These are phyloP conservation scores for Platanthera zijinensis DNA, from an alignment of 106 monocot genomes.

Conservation along the genomic window DNA sequence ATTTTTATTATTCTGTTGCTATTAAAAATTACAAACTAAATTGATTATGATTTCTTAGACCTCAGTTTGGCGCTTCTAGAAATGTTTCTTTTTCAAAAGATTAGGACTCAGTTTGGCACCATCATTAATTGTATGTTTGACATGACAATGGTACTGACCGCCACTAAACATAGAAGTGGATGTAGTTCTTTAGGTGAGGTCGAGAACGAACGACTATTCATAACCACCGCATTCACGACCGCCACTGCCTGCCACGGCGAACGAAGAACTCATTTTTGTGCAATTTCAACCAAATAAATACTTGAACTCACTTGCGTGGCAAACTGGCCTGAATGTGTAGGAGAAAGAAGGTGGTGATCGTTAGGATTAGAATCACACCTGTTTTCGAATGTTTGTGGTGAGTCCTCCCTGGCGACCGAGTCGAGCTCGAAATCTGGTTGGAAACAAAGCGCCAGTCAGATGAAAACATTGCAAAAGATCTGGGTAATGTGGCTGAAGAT, in stretches of 20 bases:
- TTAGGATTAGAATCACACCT: slow-evolving; percentile 33
- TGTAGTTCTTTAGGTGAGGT: no score
- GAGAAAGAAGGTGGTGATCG: background rate
- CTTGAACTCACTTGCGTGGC: background rate
- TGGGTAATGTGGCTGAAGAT: background rate
- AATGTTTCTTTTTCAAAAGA: no score
- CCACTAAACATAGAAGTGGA: no score
- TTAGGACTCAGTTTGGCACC: no score
- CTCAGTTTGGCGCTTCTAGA: no score
- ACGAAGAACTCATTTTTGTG: background rate
- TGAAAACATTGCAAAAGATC: background rate
- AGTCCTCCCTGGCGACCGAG: slow-evolving; percentile 39
- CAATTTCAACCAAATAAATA: background rate
- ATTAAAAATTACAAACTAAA: no score
- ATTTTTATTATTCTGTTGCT: no score
- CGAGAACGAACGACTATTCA: no score
- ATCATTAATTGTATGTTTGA: no score
- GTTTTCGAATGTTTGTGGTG: slow-evolving; percentile 59
- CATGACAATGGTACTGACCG: no score
- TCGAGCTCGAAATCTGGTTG: slow-evolving; percentile 28
- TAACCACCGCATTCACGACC: background rate
- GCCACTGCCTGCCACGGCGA: background rate
- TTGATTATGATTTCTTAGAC: no score
- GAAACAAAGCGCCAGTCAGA: background rate
- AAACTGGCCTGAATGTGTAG: background rate